Conservation (phyloP, 495 filamentous ascomycete species). For the Trypethelium eluteriae region DNA sequence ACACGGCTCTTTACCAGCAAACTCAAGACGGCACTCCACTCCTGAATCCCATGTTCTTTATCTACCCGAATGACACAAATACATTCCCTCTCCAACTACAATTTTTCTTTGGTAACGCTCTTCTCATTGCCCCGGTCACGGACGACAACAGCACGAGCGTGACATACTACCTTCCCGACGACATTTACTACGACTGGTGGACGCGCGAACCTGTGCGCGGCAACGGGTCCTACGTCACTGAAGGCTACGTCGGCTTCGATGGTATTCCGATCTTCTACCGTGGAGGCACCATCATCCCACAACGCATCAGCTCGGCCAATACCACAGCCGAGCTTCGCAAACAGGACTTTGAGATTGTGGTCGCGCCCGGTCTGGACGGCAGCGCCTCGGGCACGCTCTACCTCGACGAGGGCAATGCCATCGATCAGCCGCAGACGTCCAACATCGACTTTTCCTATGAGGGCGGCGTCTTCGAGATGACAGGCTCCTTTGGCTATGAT, state of each 20-base stretch:
- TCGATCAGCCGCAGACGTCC: constrained; percentile 25
- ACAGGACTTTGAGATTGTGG: constrained; percentile 60
- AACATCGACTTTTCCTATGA: constrained; percentile 31
- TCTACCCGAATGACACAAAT: constrained; percentile 59
- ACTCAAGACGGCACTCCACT: constrained; percentile 60
- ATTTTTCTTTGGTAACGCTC: constrained; percentile 64
- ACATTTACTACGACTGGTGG: constrained; percentile 72
- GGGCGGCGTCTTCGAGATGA: constrained; percentile 19
- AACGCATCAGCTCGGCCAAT: constrained; percentile 53
- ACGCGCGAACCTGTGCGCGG: constrained; percentile 53
- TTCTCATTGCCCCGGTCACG: constrained; percentile 69
- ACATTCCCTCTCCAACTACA: constrained; percentile 56
- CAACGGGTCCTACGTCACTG: constrained; percentile 44
- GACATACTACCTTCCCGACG: constrained; percentile 64
- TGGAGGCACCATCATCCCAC: constrained; percentile 62
- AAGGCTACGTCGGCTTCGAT: constrained; percentile 50
- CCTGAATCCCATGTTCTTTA: constrained; percentile 61
- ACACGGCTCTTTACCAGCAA: constrained; percentile 64
- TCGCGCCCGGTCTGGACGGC: constrained; percentile 51
- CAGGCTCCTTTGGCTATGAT: constrained; percentile 26
- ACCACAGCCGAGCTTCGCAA: constrained; percentile 63
- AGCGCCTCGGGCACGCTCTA: constrained; percentile 44
- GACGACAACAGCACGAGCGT: constrained; percentile 56
- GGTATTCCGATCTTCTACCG: constrained; percentile 67
- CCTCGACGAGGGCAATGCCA: constrained; percentile 41